Percentiles rank a stretch among this genome's conserved stretches.
phyloP scores from a whole-genome alignment of 1,284 basidiomycete species.

The Ceratorhiza oryzae-sativae region DNA sequence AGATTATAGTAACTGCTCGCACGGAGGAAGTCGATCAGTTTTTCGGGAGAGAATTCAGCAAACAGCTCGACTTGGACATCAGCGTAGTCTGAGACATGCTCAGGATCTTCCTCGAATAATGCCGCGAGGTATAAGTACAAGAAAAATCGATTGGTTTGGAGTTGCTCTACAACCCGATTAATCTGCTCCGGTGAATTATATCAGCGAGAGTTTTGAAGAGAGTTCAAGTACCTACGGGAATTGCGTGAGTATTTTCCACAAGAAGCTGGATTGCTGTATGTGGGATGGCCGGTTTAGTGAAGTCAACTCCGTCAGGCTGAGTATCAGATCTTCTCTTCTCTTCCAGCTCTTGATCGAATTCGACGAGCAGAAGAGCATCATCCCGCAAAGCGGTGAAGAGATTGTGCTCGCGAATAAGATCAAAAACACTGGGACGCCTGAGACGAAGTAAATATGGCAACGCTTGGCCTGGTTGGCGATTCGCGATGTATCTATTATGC shows the following conservation, averaged over 20 bases:
- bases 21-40: slow-evolving; percentile 89
- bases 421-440: slow-evolving; percentile 88
- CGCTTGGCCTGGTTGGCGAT: slow-evolving; percentile 93
- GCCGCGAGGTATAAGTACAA: slow-evolving; percentile 95
- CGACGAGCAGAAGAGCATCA: slow-evolving; percentile 88
- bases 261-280: slow-evolving; percentile 83
- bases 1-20: slow-evolving; percentile 92
- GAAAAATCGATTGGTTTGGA: slow-evolving; percentile 78
- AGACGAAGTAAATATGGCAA: slow-evolving; percentile 88
- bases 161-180: slow-evolving; percentile 85
- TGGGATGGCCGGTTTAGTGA: slow-evolving; percentile 24
- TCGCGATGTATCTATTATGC: slow-evolving; percentile 74
- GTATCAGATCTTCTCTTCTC: slow-evolving; percentile 57
- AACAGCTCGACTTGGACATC: slow-evolving; percentile 91
- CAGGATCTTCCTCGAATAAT: slow-evolving; percentile 86
- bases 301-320: slow-evolving; percentile 34
- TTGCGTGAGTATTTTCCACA: slow-evolving; percentile 95
- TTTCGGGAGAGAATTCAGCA: slow-evolving; percentile 81
- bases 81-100: slow-evolving; percentile 80
- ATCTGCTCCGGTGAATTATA: slow-evolving; percentile 61
- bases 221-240: slow-evolving; percentile 66
- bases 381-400: slow-evolving; percentile 95
- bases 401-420: slow-evolving; percentile 93
- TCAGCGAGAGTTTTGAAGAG: not conserved
- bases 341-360: slow-evolving; percentile 91